Conservation (phyloP, 352 stramenopile species). For the Phytophthora europaea region DNA sequence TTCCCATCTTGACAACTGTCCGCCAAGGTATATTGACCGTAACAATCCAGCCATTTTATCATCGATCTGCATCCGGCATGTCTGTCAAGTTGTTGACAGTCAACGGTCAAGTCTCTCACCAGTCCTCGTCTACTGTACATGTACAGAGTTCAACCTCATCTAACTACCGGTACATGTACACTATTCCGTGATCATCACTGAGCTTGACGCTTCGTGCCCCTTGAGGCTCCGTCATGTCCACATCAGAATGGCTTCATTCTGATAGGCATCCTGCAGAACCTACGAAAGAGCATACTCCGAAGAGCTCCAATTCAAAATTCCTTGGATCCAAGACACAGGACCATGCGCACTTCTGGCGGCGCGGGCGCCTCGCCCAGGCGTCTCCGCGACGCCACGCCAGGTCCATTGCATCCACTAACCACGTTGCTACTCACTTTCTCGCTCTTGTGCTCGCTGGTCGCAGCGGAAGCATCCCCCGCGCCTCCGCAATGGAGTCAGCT, state of each 20-base stretch:
- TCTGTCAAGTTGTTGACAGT: too few species aligned
- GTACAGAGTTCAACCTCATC: not conserved
- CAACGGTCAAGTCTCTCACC: not conserved
- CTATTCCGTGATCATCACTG: not conserved
- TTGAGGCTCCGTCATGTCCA: not conserved
- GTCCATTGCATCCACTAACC: conserved; percentile 1
- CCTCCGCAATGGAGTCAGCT: conserved; percentile 11
- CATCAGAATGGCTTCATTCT: conserved; percentile 11
- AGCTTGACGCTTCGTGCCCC: not conserved
- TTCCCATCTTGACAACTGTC: not conserved
- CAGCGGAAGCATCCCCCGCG: conserved; percentile 9
- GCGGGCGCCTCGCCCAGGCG: conserved; percentile 10
- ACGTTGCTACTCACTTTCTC: conserved; percentile 20
- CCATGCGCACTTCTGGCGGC: conserved; percentile 29
- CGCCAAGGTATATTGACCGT: not conserved
- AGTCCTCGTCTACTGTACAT: not conserved
- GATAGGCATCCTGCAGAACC: conserved; percentile 8
- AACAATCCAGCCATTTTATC: conserved; percentile 14
- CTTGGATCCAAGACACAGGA: conserved; percentile 18
- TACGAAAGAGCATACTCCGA: conserved; percentile 24
- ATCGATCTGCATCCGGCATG: not conserved
- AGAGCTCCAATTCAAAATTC: conserved; percentile 9
- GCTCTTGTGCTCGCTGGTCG: conserved; percentile 23
- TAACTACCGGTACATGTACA: not conserved
- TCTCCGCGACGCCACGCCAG: conserved; percentile 16